Evolutionary conservation across 768 basidiomycete genomes (phyloP), one percentile per base, ranked within the genome.

Genomic region (Panaeolus papilionaceus): DNA sequence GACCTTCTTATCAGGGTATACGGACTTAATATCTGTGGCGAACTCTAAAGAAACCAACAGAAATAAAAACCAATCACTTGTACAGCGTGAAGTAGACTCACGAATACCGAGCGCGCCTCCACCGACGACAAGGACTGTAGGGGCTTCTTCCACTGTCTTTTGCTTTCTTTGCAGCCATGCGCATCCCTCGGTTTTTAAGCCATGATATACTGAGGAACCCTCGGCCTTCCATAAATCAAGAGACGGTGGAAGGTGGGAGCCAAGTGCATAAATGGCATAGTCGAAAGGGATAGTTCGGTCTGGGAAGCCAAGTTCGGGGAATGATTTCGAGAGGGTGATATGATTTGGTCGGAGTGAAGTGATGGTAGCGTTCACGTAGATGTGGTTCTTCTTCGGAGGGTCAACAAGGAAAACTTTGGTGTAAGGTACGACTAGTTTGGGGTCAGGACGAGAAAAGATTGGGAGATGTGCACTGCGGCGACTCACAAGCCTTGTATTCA

Each of bases 31-130:
- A 74, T 91, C 90, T 3, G 87, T 84, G 0, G 89, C 88, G 68
- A 88, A 88, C 72, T 90, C n/a, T n/a, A n/a, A n/a, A n/a, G n/a
- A n/a, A n/a, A n/a, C n/a, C n/a, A n/a, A n/a, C n/a, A n/a, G n/a
- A n/a, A n/a, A n/a, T n/a, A n/a, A n/a, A n/a, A n/a, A n/a, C n/a
- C n/a, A n/a, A n/a, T n/a, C n/a, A n/a, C n/a, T n/a, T n/a, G n/a
- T n/a, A n/a, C n/a, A n/a, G n/a, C n/a, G n/a, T n/a, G n/a, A n/a
- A n/a, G n/a, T n/a, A n/a, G 33, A 82, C 88, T 71, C 73, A 91
- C 89, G 89, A 33, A 92, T 86, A 3, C 91, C 92, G 9, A 92
- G 83, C 0, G 92, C 89, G 0, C 92, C 92, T 11, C 89, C 91
- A 1, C 92, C 92, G 2, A 92, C 84, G 14, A 92, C 83, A 7